These are phyloP conservation scores for Aspergillus sp. DNA, from an alignment of 2,329 filamentous ascomycete genomes.

Conservation along the genomic window DNA sequence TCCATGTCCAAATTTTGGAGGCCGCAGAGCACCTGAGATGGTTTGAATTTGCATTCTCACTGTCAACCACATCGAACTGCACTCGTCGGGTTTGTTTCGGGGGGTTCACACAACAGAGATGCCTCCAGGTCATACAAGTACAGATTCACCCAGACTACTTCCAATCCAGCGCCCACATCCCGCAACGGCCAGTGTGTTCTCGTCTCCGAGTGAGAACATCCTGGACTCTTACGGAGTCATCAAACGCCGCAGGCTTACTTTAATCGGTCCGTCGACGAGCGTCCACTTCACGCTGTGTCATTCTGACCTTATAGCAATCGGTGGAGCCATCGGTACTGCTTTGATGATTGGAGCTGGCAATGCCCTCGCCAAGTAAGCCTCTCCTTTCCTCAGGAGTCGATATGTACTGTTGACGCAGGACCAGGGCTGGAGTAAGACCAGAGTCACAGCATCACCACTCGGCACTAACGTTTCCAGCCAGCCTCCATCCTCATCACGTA, in stretches of 20 bases:
- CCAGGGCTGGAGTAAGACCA: slow-evolving; percentile 36
- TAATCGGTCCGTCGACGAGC: slow-evolving; percentile 19
- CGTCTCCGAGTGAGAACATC: not conserved
- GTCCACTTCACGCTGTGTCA: not conserved
- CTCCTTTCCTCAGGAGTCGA: not conserved
- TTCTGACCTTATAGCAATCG: slow-evolving; percentile 28
- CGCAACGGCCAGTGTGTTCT: not conserved
- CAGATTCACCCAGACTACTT: not conserved
- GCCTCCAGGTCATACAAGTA: not conserved
- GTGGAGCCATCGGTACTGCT: slow-evolving; percentile 43
- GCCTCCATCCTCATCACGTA: slow-evolving; percentile 45
- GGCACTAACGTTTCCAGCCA: slow-evolving; percentile 22
- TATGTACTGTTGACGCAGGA: not conserved
- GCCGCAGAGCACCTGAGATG: too few species aligned
- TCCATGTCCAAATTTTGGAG: too few species aligned
- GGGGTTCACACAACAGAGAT: not conserved
- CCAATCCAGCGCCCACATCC: not conserved
- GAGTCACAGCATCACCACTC: not conserved
- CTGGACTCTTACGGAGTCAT: slow-evolving; percentile 1
- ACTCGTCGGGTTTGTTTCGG: too few species aligned
- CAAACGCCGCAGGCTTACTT: slow-evolving; percentile 7
- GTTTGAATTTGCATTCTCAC: too few species aligned
- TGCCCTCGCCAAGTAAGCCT: slow-evolving; percentile 34
- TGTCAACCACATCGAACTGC: too few species aligned
- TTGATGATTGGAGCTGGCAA: slow-evolving; percentile 41